A percentile compares a stretch with the other conserved stretches of the same genome.
Evolutionary conservation across 1,139 yeast species (phyloP).

Genomic region (Scheffersomyces insectosa): DNA sequence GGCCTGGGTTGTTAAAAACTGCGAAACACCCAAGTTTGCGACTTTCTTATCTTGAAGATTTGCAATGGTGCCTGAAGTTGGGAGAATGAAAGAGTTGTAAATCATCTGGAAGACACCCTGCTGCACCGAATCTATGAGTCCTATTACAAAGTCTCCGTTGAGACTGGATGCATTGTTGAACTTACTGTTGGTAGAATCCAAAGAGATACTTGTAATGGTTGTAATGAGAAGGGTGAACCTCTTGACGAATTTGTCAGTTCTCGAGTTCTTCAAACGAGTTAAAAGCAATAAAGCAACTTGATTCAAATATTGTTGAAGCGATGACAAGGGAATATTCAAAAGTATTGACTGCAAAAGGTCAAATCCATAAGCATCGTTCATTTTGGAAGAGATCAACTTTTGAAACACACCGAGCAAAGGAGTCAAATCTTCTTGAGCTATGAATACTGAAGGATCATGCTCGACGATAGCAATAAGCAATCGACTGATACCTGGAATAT

Average conservation of each 20-base stretch:
- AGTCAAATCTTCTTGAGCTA: constrained; percentile 47
- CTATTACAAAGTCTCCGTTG: constrained; percentile 53
- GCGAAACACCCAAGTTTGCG: constrained; percentile 71
- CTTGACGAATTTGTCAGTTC: constrained; percentile 80
- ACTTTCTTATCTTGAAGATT: constrained; percentile 76
- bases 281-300: constrained; percentile 76
- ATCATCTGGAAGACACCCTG: constrained; percentile 65
- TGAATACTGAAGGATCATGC: constrained; percentile 58
- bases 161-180: constrained; percentile 16
- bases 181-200: constrained; percentile 23
- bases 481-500: constrained; percentile 89
- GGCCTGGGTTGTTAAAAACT: constrained; percentile 33
- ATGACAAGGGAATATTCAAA: constrained; percentile 51
- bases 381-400: constrained; percentile 81
- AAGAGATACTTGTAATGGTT: constrained; percentile 43
- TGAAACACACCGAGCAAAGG: constrained; percentile 97
- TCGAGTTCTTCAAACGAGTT: constrained; percentile 75
- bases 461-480: constrained; percentile 70
- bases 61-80: constrained; percentile 64
- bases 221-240: constrained; percentile 69
- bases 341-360: constrained; percentile 77
- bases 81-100: constrained; percentile 61
- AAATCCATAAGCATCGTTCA: constrained; percentile 79
- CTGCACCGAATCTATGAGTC: constrained; percentile 65
- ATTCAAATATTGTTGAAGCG: constrained; percentile 57